Conservation (phyloP, 2,329 filamentous ascomycete genomes). For the Sarocladium strictum region DNA sequence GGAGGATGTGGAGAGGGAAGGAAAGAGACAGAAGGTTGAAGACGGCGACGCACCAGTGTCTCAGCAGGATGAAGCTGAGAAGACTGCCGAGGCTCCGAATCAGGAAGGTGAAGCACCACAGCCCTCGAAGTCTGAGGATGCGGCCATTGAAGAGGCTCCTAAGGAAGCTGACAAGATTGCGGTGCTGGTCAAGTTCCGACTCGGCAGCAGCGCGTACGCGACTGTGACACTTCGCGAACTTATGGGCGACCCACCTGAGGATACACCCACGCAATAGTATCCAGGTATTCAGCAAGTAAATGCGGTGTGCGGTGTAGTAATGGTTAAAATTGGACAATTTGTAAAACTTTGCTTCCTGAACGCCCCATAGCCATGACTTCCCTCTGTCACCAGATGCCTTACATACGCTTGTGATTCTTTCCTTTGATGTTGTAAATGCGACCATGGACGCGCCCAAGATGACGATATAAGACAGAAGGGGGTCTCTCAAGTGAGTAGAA, state of each 20-base stretch:
- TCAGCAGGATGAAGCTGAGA: background rate
- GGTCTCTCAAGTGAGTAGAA: too few relatives aligned
- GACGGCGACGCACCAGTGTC: conserved; percentile 13
- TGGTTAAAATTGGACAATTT: background rate
- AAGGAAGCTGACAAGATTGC: conserved; percentile 40
- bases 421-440: background rate
- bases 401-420: background rate
- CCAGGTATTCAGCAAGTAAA: background rate
- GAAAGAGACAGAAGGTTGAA: conserved; percentile 19
- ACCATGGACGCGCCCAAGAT: background rate
- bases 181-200: conserved; percentile 67
- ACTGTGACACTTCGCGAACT: conserved; percentile 78
- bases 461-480: background rate
- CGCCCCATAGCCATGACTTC: background rate
- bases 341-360: background rate
- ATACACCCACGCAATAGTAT: background rate
- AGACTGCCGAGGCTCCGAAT: conserved; percentile 13
- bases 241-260: conserved; percentile 44
- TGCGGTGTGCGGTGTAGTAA: background rate
- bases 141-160: background rate
- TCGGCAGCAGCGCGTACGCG: conserved; percentile 76
- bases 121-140: conserved; percentile 10
- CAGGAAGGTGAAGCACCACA: conserved; percentile 11
- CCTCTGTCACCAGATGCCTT: background rate
- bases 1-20: conserved; percentile 13